Conservation (phyloP, 1,139 yeast genomes). For the Kodamaea suecica region DNA sequence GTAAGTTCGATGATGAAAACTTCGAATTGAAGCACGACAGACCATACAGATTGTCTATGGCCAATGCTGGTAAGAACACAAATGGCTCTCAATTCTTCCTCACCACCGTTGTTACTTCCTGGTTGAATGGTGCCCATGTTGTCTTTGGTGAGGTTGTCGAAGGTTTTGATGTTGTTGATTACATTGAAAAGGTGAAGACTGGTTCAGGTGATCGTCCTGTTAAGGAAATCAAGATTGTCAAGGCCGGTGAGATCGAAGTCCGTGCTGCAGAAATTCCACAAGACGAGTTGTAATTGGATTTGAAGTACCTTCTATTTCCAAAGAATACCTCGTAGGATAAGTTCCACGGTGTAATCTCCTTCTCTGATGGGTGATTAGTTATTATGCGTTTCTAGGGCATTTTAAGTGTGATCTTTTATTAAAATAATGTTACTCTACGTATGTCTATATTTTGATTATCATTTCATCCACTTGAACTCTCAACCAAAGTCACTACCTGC, state of each 20-base stretch:
- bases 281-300: not conserved
- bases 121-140: slow-evolving; percentile 71
- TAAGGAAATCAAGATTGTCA: slow-evolving; percentile 47
- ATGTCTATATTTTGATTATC: not conserved
- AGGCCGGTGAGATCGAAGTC: slow-evolving; percentile 44
- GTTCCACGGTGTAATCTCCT: too few relatives aligned
- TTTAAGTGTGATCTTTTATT: too few relatives aligned
- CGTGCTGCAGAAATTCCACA: slow-evolving; percentile 11
- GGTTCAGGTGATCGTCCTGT: slow-evolving; percentile 50
- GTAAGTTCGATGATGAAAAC: slow-evolving; percentile 56
- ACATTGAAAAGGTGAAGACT: slow-evolving; percentile 54
- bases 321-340: too few relatives aligned
- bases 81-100: slow-evolving; percentile 67
- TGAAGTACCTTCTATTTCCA: too few relatives aligned
- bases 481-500: not conserved
- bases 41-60: slow-evolving; percentile 60
- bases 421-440: too few relatives aligned
- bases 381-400: too few relatives aligned
- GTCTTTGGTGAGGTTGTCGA: slow-evolving; percentile 79
- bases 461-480: not conserved
- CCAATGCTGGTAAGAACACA: slow-evolving; percentile 60
- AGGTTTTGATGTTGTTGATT: slow-evolving; percentile 60
- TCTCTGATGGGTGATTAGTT: too few relatives aligned
- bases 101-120: slow-evolving; percentile 57
- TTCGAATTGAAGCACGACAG: slow-evolving; percentile 55